A percentile compares a stretch with the other conserved stretches of the same genome.
These are phyloP conservation scores for Chalciporus sp. DNA, from an alignment of 1,284 basidiomycete genomes.

Conservation along the genomic window DNA sequence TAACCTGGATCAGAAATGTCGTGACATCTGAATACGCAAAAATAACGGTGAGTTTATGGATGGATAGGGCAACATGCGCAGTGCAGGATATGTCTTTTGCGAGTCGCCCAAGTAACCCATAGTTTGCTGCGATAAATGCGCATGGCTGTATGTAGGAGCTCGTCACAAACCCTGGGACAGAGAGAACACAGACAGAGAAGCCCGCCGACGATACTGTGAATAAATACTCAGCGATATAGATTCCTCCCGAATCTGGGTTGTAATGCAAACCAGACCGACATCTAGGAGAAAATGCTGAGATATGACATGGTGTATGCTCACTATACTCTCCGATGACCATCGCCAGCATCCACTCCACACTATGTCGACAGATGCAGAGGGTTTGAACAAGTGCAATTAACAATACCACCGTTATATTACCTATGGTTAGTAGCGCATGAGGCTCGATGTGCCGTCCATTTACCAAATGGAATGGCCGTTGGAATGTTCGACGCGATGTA, in stretches of 20 bases:
- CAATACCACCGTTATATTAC: too few species aligned
- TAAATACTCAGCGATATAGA: conserved; percentile 60
- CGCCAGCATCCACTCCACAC: conserved; percentile 62
- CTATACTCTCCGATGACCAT: conserved; percentile 69
- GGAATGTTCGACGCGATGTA: conserved; percentile 64
- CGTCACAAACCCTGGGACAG: too few species aligned
- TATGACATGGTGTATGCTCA: conserved; percentile 32
- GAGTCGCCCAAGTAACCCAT: conserved; percentile 67
- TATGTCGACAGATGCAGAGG: too few species aligned
- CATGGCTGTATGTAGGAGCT: conserved; percentile 47
- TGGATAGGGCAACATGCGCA: too few species aligned
- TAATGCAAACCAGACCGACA: conserved; percentile 38
- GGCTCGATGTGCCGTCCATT: conserved; percentile 25
- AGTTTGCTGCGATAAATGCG: conserved; percentile 77
- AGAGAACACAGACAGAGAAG: too few species aligned
- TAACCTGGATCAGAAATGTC: too few species aligned
- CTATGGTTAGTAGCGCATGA: too few species aligned
- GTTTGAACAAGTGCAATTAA: too few species aligned
- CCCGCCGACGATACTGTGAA: conserved; percentile 65
- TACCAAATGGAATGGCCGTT: conserved; percentile 58
- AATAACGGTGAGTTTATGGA: too few species aligned
- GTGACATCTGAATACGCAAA: too few species aligned
- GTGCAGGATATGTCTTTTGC: too few species aligned
- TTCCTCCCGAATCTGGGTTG: conserved; percentile 42
- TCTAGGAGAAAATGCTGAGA: not conserved